phyloP scores from a whole-genome alignment of 75 land plant genomes.

The Larix kaempferi region DNA sequence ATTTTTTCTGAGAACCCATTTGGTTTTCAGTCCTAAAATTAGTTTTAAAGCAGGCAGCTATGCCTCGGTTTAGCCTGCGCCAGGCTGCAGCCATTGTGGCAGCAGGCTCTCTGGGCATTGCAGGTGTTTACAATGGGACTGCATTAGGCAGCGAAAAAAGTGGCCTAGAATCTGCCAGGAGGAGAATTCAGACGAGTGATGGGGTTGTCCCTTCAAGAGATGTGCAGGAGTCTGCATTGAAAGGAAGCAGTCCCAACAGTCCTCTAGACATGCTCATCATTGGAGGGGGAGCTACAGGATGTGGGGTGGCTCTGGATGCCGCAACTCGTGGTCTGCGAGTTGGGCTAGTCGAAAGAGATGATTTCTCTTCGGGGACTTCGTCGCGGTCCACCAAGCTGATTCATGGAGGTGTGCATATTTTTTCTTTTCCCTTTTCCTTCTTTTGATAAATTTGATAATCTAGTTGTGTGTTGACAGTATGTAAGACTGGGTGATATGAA shows the following conservation, averaged over 20 bases:
- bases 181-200: slow-evolving; percentile 42
- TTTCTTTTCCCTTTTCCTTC: background rate
- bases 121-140: slow-evolving; percentile 17
- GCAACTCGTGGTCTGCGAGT: slow-evolving; percentile 85
- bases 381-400: slow-evolving; percentile 94
- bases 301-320: slow-evolving; percentile 94
- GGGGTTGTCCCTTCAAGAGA: slow-evolving; percentile 62
- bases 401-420: slow-evolving; percentile 75
- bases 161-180: slow-evolving; percentile 27
- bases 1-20: background rate
- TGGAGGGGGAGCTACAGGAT: slow-evolving; percentile 98
- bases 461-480: background rate
- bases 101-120: slow-evolving; percentile 12
- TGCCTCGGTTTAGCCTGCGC: slow-evolving; percentile 13
- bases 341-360: slow-evolving; percentile 95
- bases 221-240: slow-evolving; percentile 69
- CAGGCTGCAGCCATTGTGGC: slow-evolving; percentile 19
- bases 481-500: background rate
- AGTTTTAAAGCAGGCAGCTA: background rate
- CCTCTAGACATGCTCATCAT: slow-evolving; percentile 86
- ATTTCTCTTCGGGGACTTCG: slow-evolving; percentile 93
- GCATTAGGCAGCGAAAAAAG: slow-evolving; percentile 15
- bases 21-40: background rate
- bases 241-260: slow-evolving; percentile 43
- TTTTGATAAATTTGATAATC: background rate